phyloP scores from a whole-genome alignment of 768 basidiomycete genomes.

The Bullera alba region DNA sequence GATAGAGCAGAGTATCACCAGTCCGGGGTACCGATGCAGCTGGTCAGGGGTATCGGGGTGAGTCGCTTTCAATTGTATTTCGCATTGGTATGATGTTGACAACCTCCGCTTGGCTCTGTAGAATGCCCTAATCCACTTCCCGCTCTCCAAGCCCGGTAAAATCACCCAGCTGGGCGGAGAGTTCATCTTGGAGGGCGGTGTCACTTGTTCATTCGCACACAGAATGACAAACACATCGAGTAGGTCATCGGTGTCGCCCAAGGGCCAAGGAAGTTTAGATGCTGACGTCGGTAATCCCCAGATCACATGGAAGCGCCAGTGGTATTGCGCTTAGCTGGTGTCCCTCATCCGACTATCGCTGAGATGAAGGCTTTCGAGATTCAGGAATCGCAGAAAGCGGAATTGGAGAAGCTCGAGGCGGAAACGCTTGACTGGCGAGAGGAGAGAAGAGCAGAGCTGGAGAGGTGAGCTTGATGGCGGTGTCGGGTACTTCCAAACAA shows the following conservation, averaged over 20 bases:
- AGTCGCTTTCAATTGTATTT: conserved; percentile 5
- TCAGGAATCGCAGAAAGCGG: conserved; percentile 25
- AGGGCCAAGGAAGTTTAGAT: not conserved
- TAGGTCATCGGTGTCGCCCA: conserved; percentile 10
- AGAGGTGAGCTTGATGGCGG: conserved; percentile 26
- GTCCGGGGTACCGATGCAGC: conserved; percentile 33
- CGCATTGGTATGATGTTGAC: not conserved
- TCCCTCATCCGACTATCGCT: conserved; percentile 18
- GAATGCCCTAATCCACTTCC: conserved; percentile 42
- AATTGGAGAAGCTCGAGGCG: conserved; percentile 27
- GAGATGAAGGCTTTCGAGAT: conserved; percentile 21
- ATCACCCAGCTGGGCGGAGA: conserved; percentile 46
- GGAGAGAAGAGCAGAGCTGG: conserved; percentile 25
- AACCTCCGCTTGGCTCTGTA: conserved; percentile 6
- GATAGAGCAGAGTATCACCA: conserved; percentile 43
- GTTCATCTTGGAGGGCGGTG: conserved; percentile 40
- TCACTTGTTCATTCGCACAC: conserved; percentile 43
- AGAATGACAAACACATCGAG: conserved; percentile 45
- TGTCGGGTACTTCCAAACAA: not conserved
- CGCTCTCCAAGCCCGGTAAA: conserved; percentile 40
- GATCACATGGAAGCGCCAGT: conserved; percentile 47
- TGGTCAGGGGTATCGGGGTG: conserved; percentile 36
- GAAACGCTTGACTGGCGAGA: conserved; percentile 39
- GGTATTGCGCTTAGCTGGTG: conserved; percentile 36
- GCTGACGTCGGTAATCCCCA: not conserved